Evolutionary conservation across 768 basidiomycete genomes (phyloP).

Genomic region (Tricholoma saponaceum): DNA sequence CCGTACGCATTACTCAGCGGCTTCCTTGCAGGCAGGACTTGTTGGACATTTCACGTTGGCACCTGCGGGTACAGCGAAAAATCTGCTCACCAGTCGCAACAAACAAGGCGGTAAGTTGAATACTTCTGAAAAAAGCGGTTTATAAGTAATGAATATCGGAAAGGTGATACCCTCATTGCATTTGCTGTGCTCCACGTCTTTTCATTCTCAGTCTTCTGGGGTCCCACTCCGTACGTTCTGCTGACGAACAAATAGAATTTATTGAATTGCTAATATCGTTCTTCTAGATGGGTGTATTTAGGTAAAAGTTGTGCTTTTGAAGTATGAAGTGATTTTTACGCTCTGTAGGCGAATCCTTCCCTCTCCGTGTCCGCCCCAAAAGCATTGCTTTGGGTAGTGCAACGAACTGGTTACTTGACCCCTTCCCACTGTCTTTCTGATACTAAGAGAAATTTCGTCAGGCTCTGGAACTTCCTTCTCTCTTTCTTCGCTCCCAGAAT

Average conservation of each 20-base stretch:
- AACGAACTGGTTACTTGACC: constrained; percentile 30
- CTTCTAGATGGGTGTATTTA: constrained; percentile 59
- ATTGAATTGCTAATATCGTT: not conserved
- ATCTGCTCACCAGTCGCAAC: constrained; percentile 50
- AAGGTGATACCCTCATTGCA: constrained; percentile 63
- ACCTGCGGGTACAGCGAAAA: constrained; percentile 41
- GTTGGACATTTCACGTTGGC: constrained; percentile 70
- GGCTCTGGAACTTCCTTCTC: constrained; percentile 76
- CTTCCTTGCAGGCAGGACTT: constrained; percentile 49
- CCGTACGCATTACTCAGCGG: not conserved
- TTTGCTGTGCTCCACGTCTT: constrained; percentile 79
- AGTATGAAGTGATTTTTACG: not conserved
- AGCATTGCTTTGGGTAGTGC: constrained; percentile 71
- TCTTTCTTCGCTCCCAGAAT: constrained; percentile 72
- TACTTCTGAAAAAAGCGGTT: not conserved
- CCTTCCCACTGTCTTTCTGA: not conserved
- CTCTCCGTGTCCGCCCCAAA: constrained; percentile 74
- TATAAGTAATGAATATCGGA: not conserved
- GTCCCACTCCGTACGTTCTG: constrained; percentile 51
- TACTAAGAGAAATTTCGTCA: constrained; percentile 38
- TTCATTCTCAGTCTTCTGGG: constrained; percentile 72
- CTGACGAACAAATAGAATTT: not conserved
- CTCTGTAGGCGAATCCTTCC: constrained; percentile 62
- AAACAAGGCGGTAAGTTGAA: constrained; percentile 39
- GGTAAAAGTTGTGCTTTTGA: constrained; percentile 19